Percentiles rank a stretch among this genome's conserved stretches.
phyloP scores from a whole-genome alignment of 2,329 filamentous ascomycete species.

The Botryotinia calthae region DNA sequence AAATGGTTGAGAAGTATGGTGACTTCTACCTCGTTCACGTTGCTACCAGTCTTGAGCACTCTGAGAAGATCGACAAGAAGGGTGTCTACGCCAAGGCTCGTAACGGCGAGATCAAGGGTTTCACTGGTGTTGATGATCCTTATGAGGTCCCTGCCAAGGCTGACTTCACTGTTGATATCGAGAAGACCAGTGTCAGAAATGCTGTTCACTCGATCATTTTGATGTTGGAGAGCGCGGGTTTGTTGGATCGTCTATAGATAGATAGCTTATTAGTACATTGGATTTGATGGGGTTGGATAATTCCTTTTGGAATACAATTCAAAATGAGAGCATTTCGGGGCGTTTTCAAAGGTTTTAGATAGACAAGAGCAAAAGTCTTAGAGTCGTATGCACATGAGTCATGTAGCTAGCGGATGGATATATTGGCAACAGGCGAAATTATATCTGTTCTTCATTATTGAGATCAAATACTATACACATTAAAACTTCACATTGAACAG shows the following conservation, averaged over 20 bases:
- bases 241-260: constrained; percentile 64
- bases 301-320: not conserved
- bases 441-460: not conserved
- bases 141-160: constrained; percentile 84
- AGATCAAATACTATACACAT: not conserved
- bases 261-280: constrained; percentile 5
- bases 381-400: not conserved
- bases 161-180: constrained; percentile 78
- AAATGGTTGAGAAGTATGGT: constrained; percentile 83
- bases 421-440: not conserved
- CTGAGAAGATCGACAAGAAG: constrained; percentile 91
- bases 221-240: constrained; percentile 82
- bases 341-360: constrained; percentile 6
- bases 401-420: not conserved
- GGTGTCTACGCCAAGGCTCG: constrained; percentile 85
- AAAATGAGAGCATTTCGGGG: not conserved
- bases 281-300: constrained; percentile 3
- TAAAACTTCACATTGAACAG: not conserved
- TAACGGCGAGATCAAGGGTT: constrained; percentile 90
- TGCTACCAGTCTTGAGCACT: constrained; percentile 85
- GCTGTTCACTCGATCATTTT: constrained; percentile 97
- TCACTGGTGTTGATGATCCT: constrained; percentile 96
- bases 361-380: constrained; percentile 5
- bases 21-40: constrained; percentile 96
- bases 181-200: constrained; percentile 84